phyloP scores from a whole-genome alignment of 331 rosid genomes.

The Pyracantha coccinea region DNA sequence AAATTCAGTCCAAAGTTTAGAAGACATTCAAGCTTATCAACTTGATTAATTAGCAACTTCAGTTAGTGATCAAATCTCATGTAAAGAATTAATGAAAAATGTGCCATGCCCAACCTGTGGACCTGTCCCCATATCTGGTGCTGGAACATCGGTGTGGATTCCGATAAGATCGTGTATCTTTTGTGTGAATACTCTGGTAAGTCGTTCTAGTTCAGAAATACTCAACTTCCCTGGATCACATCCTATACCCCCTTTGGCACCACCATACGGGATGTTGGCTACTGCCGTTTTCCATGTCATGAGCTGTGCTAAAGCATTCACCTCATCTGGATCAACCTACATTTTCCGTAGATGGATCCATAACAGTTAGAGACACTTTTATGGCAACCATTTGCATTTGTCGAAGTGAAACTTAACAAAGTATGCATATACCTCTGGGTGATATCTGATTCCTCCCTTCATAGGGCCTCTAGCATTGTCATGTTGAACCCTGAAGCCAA shows the following conservation, averaged over 20 bases:
- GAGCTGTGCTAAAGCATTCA: constrained; percentile 86
- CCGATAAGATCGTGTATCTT: constrained; percentile 90
- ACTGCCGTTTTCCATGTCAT: constrained; percentile 99
- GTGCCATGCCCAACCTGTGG: constrained; percentile 56
- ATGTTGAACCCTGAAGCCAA: constrained; percentile 85
- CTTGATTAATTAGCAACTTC: background rate
- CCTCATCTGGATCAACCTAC: constrained; percentile 92
- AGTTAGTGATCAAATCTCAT: background rate
- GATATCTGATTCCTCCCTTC: constrained; percentile 99
- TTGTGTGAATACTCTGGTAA: constrained; percentile 85
- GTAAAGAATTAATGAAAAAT: background rate
- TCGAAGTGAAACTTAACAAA: background rate
- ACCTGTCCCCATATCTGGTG: constrained; percentile 98
- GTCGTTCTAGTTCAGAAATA: constrained; percentile 72
- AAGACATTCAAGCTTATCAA: background rate
- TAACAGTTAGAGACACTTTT: background rate
- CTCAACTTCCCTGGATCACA: constrained; percentile 63
- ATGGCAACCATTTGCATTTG: background rate
- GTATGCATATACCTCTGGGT: constrained; percentile 59
- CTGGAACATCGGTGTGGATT: constrained; percentile 82
- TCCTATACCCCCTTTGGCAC: constrained; percentile 96
- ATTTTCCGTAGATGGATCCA: background rate
- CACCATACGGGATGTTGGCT: constrained; percentile 87
- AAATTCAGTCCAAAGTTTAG: background rate
- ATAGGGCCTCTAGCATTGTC: constrained; percentile 99